These are phyloP conservation scores for Cadophora malorum DNA, from an alignment of 2,329 filamentous ascomycete species.

Conservation along the genomic window DNA sequence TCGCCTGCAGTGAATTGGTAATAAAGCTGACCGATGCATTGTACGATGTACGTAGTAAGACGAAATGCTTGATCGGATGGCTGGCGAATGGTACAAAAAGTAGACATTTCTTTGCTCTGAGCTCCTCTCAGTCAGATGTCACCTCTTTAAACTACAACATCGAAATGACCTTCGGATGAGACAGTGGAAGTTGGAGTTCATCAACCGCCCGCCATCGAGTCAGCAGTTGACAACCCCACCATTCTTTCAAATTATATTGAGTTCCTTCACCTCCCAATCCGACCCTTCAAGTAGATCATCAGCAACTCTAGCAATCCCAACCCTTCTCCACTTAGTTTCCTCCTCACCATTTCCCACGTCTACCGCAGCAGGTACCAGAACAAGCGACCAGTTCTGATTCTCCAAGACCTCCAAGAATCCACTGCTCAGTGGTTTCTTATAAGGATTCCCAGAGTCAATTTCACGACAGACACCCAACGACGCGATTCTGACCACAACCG, in stretches of 20 bases:
- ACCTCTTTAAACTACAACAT: too few species aligned
- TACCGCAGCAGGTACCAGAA: neutral
- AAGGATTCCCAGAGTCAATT: neutral
- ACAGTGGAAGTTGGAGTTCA: too few species aligned
- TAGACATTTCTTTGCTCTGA: too few species aligned
- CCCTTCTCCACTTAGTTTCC: neutral
- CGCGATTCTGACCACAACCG: neutral
- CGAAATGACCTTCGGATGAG: too few species aligned
- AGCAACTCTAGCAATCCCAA: neutral
- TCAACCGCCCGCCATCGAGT: too few species aligned
- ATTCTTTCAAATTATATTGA: neutral
- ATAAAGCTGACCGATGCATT: too few species aligned
- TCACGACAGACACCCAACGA: neutral
- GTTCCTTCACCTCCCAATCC: neutral
- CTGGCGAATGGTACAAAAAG: too few species aligned
- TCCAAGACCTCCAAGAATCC: neutral
- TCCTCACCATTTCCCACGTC: neutral
- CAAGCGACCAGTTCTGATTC: neutral
- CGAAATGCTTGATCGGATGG: too few species aligned
- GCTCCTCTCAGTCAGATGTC: too few species aligned
- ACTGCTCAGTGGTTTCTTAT: neutral
- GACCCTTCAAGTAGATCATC: neutral
- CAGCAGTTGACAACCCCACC: too few species aligned
- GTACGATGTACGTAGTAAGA: too few species aligned
- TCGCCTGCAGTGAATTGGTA: too few species aligned